Base-by-base conservation (phyloP, 1,284 basidiomycete species). In the Mycosarcoma mackinlayi region DNA sequence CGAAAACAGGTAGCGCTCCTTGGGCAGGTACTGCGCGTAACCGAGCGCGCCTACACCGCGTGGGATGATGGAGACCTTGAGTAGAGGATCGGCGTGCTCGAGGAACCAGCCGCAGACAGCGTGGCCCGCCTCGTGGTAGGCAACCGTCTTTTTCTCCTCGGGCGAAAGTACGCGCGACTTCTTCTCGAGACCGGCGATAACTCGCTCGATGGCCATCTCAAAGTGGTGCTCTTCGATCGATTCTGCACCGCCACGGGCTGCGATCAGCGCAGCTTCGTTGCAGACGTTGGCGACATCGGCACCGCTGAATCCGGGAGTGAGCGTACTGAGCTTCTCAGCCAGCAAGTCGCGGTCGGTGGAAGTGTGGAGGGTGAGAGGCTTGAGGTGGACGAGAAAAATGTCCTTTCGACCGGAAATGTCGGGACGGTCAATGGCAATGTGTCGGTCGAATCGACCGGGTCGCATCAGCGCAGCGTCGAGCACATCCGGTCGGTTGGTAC, bases 281-380 rank as follows among this genome's bases (percentile, higher is more conserved):
- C 93, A 96, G 13, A 98, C 95, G 80, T 98, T 98, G 66, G 94
- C 95, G 74, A 99, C 94, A 83, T 99, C 96, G 4, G 95, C 95
- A 77, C 96, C 96, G 23, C 93, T 95, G 86, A 99, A 98, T 0
- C 96, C 96, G 23, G 95, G 94, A 0, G 96, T 98, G 44, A 98
- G 88, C 23, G 97, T 92, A 5, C 92, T 92, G 54, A 98, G 89
- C 85, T 97, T 98, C 83, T 85, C 83, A 23, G 88, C 86, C 49
- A 87, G 68, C 24, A 81, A 49, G 23, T 81, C 76, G 34, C 42
- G 41, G 39, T 73, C 44, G 31, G 68, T 68, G 13, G 47, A 44
- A 8, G 40, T 34, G 41, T 63, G 74, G n/a, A 85, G 76, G 11
- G 82, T 90, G 45, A 98, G 87, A 31, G 95, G 94, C 52, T 88